Base-by-base conservation (phyloP, 352 stramenopile species). In the Phytophthora uliginosa region DNA sequence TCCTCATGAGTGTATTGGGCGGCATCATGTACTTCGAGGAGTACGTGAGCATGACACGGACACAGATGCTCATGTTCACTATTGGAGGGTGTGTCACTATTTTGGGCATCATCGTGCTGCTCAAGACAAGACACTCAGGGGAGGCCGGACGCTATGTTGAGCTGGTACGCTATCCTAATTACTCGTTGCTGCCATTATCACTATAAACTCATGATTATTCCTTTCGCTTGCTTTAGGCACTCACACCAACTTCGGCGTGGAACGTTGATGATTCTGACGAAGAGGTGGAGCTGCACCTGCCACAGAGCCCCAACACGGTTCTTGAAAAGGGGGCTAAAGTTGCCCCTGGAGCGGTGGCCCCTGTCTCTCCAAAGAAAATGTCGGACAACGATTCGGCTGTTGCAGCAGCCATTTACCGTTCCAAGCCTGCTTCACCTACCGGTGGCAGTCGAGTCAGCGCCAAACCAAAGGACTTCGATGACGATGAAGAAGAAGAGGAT, bases 11-110 rank as follows among this genome's bases (percentile, higher is more conserved):
- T 59, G 89, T 98, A 47, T 77, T 97, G n/a, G 93, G 93, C 20
- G 93, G 92, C 15, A 93, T 98, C 74, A 94, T 98, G 79, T 98
- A 98, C 78, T 98, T 98, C 73, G 88, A 97, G 73, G 93, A 98
- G 76, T 95, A 95, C 71, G 83, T 93, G 51, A 92, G 68, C 74
- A 95, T 95, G 89, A 94, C 89, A 38, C 70, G 75, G 4, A 78
- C 73, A n/a, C 85, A 94, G 58, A 86, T 88, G 81, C 71, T 84
- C 60, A 94, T 95, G 85, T 95, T 95, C 72, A 91, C 89, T 4
- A 63, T 92, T 65, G 89, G 89, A 22, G 86, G 86, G 18, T 70
- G 85, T 31, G 64, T 95, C 42, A 95, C 89, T n/a, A 95, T 95
- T 69, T 68, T 75, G 13, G 88, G 88, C 12, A 96, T 96, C 65